These are phyloP conservation scores for Phytopythium sindhum DNA, from an alignment of 352 stramenopile species.

Conservation along the genomic window DNA sequence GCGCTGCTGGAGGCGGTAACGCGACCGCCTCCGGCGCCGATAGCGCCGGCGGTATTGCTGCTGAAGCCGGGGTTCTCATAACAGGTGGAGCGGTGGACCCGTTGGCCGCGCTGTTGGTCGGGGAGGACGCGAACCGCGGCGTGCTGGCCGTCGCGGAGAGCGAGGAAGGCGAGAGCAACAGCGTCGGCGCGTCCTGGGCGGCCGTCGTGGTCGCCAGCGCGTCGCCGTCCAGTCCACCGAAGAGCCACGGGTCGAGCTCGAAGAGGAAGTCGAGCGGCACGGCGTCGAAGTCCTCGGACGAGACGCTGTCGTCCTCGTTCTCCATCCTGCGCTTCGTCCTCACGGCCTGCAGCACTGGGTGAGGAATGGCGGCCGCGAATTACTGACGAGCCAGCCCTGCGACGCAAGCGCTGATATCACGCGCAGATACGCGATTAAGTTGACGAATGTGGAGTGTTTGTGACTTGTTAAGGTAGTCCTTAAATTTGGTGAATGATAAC, in stretches of 20 bases:
- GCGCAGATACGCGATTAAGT: not conserved
- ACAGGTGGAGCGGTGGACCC: not conserved
- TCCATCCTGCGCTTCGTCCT: slow-evolving; percentile 1
- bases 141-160: not conserved
- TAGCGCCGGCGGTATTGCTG: not conserved
- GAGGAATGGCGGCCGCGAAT: not conserved
- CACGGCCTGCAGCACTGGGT: too few relatives aligned
- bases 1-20: not conserved
- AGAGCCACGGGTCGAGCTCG: slow-evolving; percentile 28
- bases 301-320: not conserved
- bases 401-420: not conserved
- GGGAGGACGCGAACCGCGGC: not conserved
- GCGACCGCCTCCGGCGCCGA: not conserved
- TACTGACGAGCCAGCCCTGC: not conserved
- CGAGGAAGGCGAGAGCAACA: not conserved
- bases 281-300: slow-evolving; percentile 7
- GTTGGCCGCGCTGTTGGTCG: not conserved
- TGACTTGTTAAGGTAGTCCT: not conserved
- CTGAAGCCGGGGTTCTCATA: not conserved
- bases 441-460: not conserved
- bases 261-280: slow-evolving; percentile 25
- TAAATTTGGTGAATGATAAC: not conserved
- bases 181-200: not conserved
- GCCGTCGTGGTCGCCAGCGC: slow-evolving; percentile 8
- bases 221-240: slow-evolving; percentile 3